Conservation (phyloP, 2,329 filamentous ascomycete species). For the Colletotrichum sp. region DNA sequence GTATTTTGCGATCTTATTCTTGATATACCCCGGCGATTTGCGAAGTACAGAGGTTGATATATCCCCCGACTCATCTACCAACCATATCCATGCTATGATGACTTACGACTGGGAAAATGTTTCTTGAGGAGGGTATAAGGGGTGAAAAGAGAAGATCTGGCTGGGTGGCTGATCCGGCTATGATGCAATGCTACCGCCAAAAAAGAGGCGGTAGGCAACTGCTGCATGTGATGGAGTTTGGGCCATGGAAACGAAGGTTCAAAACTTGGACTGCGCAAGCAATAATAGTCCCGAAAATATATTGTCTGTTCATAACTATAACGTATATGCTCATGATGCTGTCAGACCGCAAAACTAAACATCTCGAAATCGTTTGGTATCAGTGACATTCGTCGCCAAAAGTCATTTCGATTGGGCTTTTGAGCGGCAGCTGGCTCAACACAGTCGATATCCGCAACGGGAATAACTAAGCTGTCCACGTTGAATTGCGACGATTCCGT, state of each 20-base stretch:
- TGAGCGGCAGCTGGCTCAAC: background rate
- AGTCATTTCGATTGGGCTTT: background rate
- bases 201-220: background rate
- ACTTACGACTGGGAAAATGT: background rate
- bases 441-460: background rate
- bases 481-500: background rate
- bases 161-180: background rate
- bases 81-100: background rate
- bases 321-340: background rate
- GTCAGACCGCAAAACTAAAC: background rate
- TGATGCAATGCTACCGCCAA: background rate
- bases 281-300: background rate
- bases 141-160: background rate
- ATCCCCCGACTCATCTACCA: background rate
- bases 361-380: background rate
- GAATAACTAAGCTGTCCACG: background rate
- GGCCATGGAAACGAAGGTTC: background rate
- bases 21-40: constrained; percentile 20
- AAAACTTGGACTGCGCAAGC: constrained; percentile 15
- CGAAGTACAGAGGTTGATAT: background rate
- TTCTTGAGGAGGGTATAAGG: background rate
- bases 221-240: background rate
- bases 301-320: background rate
- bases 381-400: background rate
- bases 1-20: background rate